Conservation (phyloP, 768 basidiomycete species). For the Glaciozyma antarctica region DNA sequence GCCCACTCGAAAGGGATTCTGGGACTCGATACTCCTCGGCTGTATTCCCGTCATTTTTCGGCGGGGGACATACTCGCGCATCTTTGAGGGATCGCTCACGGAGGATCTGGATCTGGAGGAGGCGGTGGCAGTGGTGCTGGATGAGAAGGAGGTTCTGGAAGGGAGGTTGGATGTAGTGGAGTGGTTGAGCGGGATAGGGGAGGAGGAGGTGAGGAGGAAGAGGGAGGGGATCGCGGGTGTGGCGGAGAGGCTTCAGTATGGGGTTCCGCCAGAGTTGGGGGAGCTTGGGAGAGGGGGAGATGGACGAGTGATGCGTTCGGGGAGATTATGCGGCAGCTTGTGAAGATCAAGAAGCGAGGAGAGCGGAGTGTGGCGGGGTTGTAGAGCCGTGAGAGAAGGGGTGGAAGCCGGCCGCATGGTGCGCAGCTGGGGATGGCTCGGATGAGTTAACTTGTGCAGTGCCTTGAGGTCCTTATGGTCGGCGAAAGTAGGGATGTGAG, state of each 20-base stretch:
- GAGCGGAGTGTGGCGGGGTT: no score
- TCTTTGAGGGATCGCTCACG: neutral
- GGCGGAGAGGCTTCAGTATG: neutral
- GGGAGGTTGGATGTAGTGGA: constrained; percentile 1
- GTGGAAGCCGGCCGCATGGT: no score
- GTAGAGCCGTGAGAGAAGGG: neutral
- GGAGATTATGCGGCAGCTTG: neutral
- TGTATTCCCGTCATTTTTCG: constrained; percentile 22
- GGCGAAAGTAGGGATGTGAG: no score
- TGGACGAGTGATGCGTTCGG: neutral
- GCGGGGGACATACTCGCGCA: constrained; percentile 1
- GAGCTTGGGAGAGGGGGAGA: neutral
- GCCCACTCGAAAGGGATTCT: constrained; percentile 15
- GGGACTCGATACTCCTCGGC: constrained; percentile 17
- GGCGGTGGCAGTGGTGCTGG: neutral
- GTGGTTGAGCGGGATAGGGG: neutral
- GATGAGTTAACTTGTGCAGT: no score
- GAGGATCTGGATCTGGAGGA: neutral
- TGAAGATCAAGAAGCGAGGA: neutral
- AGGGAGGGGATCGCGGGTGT: neutral
- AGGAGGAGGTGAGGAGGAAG: neutral
- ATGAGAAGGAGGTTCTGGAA: neutral
- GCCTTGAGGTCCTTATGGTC: no score
- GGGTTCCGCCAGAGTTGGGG: neutral
- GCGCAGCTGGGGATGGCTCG: no score